Base-by-base conservation (phyloP, 208 protist genomes). In the Strigomonas galati region DNA sequence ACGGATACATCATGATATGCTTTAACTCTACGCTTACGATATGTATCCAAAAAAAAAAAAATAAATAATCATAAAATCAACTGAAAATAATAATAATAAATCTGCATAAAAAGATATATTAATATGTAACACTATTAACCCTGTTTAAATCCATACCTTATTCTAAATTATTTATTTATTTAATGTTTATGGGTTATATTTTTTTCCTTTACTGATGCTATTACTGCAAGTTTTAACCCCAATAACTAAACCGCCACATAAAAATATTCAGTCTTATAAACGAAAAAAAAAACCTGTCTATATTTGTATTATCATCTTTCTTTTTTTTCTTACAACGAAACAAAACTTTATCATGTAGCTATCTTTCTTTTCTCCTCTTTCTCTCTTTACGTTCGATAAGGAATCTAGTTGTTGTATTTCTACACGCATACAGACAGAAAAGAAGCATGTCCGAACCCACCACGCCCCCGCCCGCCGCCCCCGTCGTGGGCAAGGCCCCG, bases 401-500 rank as follows among this genome's bases (percentile, higher is more conserved):
- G 12, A 24, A 43, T 19, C 23, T 40, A 15, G 35, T 12, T 9
- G 10, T 9, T 46, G 2, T 44, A 23, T 26, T 26, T n/a, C 32
- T 48, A 17, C 55, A 3, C 3, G 5, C 43, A 3, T 26, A 52
- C 43, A 48, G 10, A 46, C 30, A 63, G 17, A n/a, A n/a, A n/a
- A n/a, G n/a, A n/a, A n/a, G n/a, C n/a, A 56, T 23, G 21, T 14
- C 15, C 26, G 23, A 15, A 3, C 14, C 44, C 44, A 49, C 44
- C 10, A 15, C 10, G 9, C 12, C 28, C 5, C 5, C 52, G 24
- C n/a, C 21, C 7, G 17, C 21, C 17, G 19, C n/a, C n/a, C 26
- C 35, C 43, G n/a, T n/a, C 1, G 32, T 59, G 19, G 17, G 52
- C 23, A 59, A 68, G 85, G 89, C 46, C 74, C 71, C 14, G 82